Evolutionary conservation across 2,329 filamentous ascomycete genomes (phyloP).

Genomic region (Aciculosporium take): DNA sequence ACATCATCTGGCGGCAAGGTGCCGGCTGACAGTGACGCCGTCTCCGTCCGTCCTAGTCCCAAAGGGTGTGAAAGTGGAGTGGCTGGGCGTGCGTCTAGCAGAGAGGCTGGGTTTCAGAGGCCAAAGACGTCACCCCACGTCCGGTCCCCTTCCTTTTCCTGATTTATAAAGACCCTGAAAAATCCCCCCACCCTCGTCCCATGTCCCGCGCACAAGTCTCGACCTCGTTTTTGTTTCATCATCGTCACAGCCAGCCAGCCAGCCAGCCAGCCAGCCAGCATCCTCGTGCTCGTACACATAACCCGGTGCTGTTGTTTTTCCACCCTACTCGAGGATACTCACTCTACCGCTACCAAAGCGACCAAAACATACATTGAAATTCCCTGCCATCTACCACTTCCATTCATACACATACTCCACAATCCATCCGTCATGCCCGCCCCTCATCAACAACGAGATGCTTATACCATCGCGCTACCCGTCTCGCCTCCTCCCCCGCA

Average conservation of each 20-base stretch:
- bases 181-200: not conserved
- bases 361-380: not conserved
- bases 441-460: conserved; percentile 27
- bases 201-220: not conserved
- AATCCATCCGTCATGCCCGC: conserved; percentile 20
- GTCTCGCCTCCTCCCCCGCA: conserved; percentile 25
- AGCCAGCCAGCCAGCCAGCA: too few relatives aligned
- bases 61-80: too few relatives aligned
- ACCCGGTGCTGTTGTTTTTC: too few relatives aligned
- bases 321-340: too few relatives aligned
- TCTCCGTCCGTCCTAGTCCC: too few relatives aligned
- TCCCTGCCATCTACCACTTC: not conserved
- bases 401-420: not conserved
- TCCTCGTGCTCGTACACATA: too few relatives aligned
- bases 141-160: not conserved
- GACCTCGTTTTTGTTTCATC: not conserved
- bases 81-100: too few relatives aligned
- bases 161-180: conserved; percentile 13
- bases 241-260: not conserved
- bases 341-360: too few relatives aligned
- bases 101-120: too few relatives aligned
- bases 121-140: too few relatives aligned
- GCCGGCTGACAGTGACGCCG: too few relatives aligned
- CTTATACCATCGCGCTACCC: conserved; percentile 22
- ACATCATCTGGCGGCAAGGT: too few relatives aligned